Conservation (phyloP, 345 rosid species). For the Dipteronia sinensis region DNA sequence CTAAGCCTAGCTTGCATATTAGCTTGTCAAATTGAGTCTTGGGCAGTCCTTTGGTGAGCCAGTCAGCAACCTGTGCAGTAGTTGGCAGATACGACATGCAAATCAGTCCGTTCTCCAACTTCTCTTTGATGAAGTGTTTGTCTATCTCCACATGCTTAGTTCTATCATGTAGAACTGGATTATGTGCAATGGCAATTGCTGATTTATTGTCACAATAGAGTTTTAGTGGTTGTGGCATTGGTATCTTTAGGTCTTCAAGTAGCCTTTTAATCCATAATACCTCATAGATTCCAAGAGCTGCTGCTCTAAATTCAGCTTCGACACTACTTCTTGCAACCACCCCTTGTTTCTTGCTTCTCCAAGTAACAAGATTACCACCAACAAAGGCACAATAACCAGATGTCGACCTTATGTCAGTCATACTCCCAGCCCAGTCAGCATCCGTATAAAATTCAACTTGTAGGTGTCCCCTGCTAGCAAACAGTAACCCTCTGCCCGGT, state of each 20-base stretch:
- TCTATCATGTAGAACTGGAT: background rate
- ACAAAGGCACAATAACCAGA: background rate
- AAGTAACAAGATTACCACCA: constrained; percentile 9
- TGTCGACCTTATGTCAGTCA: background rate
- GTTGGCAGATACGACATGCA: background rate
- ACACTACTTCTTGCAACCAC: background rate
- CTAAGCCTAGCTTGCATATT: background rate
- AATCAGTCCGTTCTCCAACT: background rate
- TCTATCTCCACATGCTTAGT: background rate
- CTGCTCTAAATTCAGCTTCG: background rate
- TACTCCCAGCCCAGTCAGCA: background rate
- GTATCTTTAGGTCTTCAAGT: background rate
- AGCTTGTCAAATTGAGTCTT: background rate
- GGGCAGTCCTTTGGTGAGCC: background rate
- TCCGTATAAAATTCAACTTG: background rate
- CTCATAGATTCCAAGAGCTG: background rate
- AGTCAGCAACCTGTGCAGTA: background rate
- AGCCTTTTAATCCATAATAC: background rate
- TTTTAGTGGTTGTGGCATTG: background rate
- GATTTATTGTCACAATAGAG: background rate
- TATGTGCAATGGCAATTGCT: background rate
- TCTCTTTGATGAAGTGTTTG: background rate
- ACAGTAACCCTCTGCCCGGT: background rate
- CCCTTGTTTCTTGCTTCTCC: background rate
- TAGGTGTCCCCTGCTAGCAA: background rate